Evolutionary conservation across 2,329 filamentous ascomycete species (phyloP).

Genomic region (Diplodia sapinea): DNA sequence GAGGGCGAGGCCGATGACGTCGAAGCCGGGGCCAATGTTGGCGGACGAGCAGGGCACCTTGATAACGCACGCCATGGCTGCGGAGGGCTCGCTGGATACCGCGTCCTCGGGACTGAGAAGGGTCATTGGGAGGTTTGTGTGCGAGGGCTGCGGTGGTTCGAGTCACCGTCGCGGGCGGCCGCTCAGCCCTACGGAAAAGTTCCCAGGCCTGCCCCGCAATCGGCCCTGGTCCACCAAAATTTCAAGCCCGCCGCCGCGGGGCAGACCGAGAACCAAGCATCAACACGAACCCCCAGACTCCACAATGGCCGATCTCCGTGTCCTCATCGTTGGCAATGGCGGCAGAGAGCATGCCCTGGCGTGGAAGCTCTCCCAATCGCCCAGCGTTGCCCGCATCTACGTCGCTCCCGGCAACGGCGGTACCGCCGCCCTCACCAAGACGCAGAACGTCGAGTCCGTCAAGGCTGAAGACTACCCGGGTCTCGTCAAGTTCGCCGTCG

Average conservation of each 20-base stretch:
- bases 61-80: slow-evolving; percentile 56
- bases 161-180: slow-evolving; percentile 4
- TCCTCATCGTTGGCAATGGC: slow-evolving; percentile 91
- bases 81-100: not conserved
- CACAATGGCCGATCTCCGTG: slow-evolving; percentile 35
- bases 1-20: slow-evolving; percentile 93
- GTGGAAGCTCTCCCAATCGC: slow-evolving; percentile 89
- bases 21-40: slow-evolving; percentile 96
- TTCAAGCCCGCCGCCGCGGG: slow-evolving; percentile 28
- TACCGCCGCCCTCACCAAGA: slow-evolving; percentile 73
- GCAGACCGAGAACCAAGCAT: slow-evolving; percentile 13
- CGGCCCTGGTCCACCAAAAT: slow-evolving; percentile 31
- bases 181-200: slow-evolving; percentile 31
- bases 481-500: slow-evolving; percentile 75
- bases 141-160: slow-evolving; percentile 29
- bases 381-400: slow-evolving; percentile 74
- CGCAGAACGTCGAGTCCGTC: slow-evolving; percentile 72
- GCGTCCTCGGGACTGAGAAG: slow-evolving; percentile 1
- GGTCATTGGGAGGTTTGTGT: slow-evolving; percentile 8
- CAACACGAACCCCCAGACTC: not conserved
- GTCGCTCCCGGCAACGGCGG: slow-evolving; percentile 83
- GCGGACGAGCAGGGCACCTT: slow-evolving; percentile 91
- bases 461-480: slow-evolving; percentile 77
- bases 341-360: slow-evolving; percentile 93
- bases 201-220: slow-evolving; percentile 29